Percentiles rank a stretch among this genome's conserved stretches.
Conservation (phyloP, 306 rosid species). For the Prosopis cineraria region DNA sequence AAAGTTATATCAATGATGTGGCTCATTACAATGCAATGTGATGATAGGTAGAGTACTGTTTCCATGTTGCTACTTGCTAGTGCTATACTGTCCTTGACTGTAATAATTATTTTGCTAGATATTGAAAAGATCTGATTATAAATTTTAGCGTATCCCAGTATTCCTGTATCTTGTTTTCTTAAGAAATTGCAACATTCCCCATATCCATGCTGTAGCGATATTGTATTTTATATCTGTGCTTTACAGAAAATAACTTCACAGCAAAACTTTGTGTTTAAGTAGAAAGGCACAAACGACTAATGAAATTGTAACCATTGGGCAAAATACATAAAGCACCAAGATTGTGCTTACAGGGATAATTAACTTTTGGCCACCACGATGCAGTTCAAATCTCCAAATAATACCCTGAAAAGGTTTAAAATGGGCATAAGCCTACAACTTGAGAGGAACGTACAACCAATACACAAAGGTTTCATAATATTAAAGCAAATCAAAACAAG, state of each 20-base stretch:
- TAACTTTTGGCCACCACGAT: constrained; percentile 91
- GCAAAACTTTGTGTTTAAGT: constrained; percentile 1
- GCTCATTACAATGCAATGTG: background rate
- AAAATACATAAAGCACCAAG: constrained; percentile 32
- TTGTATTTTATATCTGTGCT: background rate
- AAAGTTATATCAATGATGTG: background rate
- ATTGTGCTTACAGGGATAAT: constrained; percentile 72
- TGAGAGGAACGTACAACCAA: background rate
- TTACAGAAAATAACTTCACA: constrained; percentile 2
- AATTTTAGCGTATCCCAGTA: background rate
- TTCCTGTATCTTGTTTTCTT: background rate
- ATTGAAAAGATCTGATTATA: background rate
- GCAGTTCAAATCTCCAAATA: constrained; percentile 83
- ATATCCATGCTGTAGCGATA: background rate
- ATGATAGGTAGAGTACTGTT: background rate
- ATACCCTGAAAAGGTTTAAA: constrained; percentile 70
- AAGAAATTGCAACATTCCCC: background rate
- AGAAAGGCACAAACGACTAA: constrained; percentile 18
- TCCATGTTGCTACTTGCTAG: background rate
- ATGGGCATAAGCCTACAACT: constrained; percentile 13
- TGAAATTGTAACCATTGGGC: background rate
- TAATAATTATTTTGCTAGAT: background rate
- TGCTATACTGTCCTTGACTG: background rate
- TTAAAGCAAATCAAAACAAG: background rate
- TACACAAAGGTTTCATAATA: background rate